Base-by-base conservation (phyloP, 2,329 filamentous ascomycete genomes). In the Rachicladosporium sp. region DNA sequence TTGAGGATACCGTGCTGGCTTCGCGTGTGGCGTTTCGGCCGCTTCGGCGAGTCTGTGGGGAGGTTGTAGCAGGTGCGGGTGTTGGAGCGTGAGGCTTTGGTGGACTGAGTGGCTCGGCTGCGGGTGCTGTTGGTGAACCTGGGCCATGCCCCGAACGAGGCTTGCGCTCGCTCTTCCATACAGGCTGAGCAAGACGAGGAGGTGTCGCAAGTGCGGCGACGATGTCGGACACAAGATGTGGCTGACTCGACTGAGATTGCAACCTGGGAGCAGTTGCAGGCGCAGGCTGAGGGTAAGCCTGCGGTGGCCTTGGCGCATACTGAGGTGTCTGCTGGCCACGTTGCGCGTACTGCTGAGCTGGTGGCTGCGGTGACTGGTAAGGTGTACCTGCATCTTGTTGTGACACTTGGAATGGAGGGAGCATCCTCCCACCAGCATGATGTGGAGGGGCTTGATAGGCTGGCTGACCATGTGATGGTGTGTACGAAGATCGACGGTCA, bases 371-470 rank as follows among this genome's bases (percentile, higher is more conserved):
- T 19, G 15, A 19, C 11, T 41, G 38, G 12, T 41, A 35, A 11
- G 38, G 38, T 13, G 34, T 37, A 19, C 15, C 15, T 29, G 34
- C 30, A 36, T 64, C 63, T 43, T 69, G 65, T 7, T 61, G 59
- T n/a, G 58, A 54, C 9, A 68, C 62, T 40, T 66, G 63, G 47
- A 69, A 70, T 4, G 66, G 65, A 35, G 65, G 64, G 29, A 69
- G 55, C 60, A 68, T 66, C 43, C 64, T 61, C 10, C 65, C 66
- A 36, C 65, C 53, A 32, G 50, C 49, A 13, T 64, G 64, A 31
- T 60, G 60, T 7, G 41, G 38, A 10, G 43, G 43, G 34, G 50
- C 49, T 19, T 19, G 15, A 19, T 19, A 19, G 36, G 37, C 29
- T 53, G 53, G 38, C 29, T 41, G 38, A 4, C 34, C 38, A 27